Conservation (phyloP, 2,329 filamentous ascomycete species). For the Diplodia seriata region DNA sequence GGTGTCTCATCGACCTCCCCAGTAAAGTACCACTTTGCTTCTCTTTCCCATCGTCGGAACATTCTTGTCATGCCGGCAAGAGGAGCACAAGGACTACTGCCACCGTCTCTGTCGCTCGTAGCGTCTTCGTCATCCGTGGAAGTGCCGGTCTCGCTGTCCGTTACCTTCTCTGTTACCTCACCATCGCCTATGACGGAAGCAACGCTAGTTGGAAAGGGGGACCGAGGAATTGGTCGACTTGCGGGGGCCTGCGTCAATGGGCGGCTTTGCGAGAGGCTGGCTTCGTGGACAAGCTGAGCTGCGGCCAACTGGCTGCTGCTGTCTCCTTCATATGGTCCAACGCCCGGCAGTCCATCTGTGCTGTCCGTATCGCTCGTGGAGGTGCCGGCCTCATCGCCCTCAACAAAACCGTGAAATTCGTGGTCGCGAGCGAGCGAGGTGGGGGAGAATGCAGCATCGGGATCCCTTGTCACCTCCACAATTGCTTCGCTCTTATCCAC, state of each 20-base stretch:
- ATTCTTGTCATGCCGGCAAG: not conserved
- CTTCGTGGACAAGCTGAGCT: conserved; percentile 12
- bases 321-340: not conserved
- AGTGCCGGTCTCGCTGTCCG: not conserved
- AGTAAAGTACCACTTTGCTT: not conserved
- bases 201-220: not conserved
- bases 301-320: not conserved
- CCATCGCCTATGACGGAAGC: not conserved
- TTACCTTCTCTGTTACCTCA: conserved; percentile 2
- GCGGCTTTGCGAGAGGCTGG: not conserved
- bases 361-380: not conserved
- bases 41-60: not conserved
- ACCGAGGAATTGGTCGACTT: not conserved
- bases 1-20: conserved; percentile 19
- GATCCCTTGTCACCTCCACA: conserved; percentile 19
- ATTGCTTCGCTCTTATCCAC: conserved; percentile 37
- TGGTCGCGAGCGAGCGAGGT: not conserved
- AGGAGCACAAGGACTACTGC: not conserved
- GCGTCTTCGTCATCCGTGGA: too few species aligned
- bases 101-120: not conserved
- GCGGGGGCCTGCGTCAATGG: not conserved
- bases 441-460: not conserved
- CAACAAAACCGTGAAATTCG: not conserved
- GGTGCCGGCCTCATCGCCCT: not conserved
- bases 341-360: not conserved